Evolutionary conservation across 306 rosid genomes (phyloP), one percentile per base, ranked within the genome.

Genomic region (Prunus padus): DNA sequence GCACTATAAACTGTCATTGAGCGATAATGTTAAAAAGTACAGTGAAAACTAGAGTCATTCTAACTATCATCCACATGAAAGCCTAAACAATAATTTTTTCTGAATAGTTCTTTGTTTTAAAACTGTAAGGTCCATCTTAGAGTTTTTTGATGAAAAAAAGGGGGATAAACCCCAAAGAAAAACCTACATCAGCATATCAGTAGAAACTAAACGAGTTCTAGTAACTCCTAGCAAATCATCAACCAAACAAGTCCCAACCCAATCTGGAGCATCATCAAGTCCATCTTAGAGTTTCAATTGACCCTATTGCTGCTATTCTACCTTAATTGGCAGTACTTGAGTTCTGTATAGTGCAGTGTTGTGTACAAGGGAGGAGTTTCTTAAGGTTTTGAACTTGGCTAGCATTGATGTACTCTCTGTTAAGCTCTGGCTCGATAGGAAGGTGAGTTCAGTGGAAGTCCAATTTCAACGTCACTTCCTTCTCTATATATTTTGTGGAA

Each of bases 281-380:
- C 56, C 52, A 65, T 72, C 31, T 69, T 68, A 67, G 64, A 33
- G 70, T 9, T 54, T 52, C 60, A 51, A 5, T 70, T 65, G 45
- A 65, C 66, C 22, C 66, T 57, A 54, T 70, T 77, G 49, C 69
- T 72, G 63, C 75, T 60, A 26, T 79, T 56, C 72, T 76, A 23
- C 64, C 52, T 78, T 72, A 20, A 79, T 70, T 65, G 68, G 75
- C 51, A 49, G 74, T 70, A 18, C 74, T 76, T 80, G 66, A 71
- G 56, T 75, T 78, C 68, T 83, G 72, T 81, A 33, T 83, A 88
- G 92, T 82, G 82, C 92, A 79, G 86, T 84, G 70, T 75, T 88
- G 72, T 52, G 66, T 76, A 57, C 80, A 59, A 88, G 83, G 80
- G 85, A 86, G 67, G 92, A 88, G 83, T 86, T 86, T 80, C 70